phyloP scores from a whole-genome alignment of 495 filamentous ascomycete genomes.

The Penicillium steckii region DNA sequence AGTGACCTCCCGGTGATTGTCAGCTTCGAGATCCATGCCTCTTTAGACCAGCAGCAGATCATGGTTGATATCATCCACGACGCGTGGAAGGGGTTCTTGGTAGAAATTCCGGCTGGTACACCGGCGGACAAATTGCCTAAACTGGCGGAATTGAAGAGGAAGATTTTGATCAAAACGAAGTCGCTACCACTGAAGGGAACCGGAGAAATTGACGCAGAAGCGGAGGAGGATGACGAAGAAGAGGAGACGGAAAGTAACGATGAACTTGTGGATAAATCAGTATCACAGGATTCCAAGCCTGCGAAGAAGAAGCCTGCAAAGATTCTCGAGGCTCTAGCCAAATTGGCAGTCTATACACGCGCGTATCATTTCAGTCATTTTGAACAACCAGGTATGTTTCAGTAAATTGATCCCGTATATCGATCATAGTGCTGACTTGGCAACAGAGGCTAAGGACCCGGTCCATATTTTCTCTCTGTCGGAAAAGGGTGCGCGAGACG shows the following conservation, averaged over 20 bases:
- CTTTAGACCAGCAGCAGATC: conserved; percentile 71
- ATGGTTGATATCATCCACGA: conserved; percentile 90
- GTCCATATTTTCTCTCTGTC: conserved; percentile 86
- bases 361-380: conserved; percentile 76
- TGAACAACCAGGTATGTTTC: conserved; percentile 50
- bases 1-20: conserved; percentile 81
- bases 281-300: conserved; percentile 10
- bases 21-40: conserved; percentile 85
- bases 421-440: neutral
- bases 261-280: conserved; percentile 8
- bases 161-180: conserved; percentile 92
- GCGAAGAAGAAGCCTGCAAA: conserved; percentile 65
- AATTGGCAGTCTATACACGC: conserved; percentile 78
- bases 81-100: conserved; percentile 67
- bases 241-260: conserved; percentile 9
- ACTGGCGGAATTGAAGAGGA: conserved; percentile 63
- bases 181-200: conserved; percentile 44
- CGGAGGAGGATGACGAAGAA: conserved; percentile 22
- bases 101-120: conserved; percentile 54
- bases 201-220: conserved; percentile 27
- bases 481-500: conserved; percentile 71
- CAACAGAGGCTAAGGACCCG: conserved; percentile 63
- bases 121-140: conserved; percentile 57
- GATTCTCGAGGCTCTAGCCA: conserved; percentile 70
- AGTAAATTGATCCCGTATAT: too few relatives aligned